Evolutionary conservation across 441 rosid species (phyloP), one percentile per base, ranked within the genome.

Genomic region (Adansonia rubrostipa): DNA sequence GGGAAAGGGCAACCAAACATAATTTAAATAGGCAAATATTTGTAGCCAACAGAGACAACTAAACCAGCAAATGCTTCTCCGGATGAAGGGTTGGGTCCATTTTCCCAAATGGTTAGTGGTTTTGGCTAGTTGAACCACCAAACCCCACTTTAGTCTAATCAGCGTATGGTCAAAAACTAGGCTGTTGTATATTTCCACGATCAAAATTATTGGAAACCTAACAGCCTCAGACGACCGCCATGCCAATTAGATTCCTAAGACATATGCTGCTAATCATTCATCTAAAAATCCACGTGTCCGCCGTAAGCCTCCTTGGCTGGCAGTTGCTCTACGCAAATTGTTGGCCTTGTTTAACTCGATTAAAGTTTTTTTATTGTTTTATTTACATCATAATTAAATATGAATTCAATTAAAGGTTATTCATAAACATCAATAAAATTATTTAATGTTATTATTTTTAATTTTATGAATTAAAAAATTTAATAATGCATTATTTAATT

Each of bases 61-160:
- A 28, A 28, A 28, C 58, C 20, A 56, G 22, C 62, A 57, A 15
- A 8, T 57, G 28, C 62, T 57, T 56, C 22, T 56, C 1, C 5
- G 9, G 60, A 28, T 28, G 17, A 8, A 56, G 20, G 17, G 10
- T 57, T 57, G 10, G 4, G 24, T 57, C 28, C 61, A 1, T 6
- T 17, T 17, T 13, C 67, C 71, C 44, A 53, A 44, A 4, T 28
- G 33, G 33, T 28, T 28, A 28, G 33, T 28, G 33, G 33, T 2
- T 28, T 28, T 28, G 22, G 77, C 73, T 24, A 71, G 58, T 75
- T 71, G 80, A 75, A 58, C 80, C 75, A 72, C 77, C 62, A 54
- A 78, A 45, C 33, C 79, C 70, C 73, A 33, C 54, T 14, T 54
- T 54, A n/a, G 60, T 2, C 47, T 6, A 28, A 44, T 17, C 5